These are phyloP conservation scores for Flaveria linearis DNA, from an alignment of 129 eudicot species.

Conservation along the genomic window DNA sequence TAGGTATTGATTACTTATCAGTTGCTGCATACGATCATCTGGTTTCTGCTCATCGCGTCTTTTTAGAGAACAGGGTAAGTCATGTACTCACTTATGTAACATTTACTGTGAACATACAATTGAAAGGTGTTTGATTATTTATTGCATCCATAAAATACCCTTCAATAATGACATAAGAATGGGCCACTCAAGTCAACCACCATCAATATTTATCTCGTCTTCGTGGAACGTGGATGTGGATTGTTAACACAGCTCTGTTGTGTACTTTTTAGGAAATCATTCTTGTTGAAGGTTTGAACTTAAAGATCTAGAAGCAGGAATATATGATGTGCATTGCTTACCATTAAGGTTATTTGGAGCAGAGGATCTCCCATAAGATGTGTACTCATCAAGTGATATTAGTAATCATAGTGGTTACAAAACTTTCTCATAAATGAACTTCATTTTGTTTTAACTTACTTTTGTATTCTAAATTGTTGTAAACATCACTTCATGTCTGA, in stretches of 20 bases:
- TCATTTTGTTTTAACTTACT: background rate
- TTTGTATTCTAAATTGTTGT: background rate
- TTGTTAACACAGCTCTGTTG: background rate
- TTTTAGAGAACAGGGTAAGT: constrained; percentile 74
- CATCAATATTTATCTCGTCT: too few relatives aligned
- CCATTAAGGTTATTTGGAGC: constrained; percentile 77
- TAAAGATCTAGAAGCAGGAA: constrained; percentile 48
- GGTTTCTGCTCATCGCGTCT: constrained; percentile 78
- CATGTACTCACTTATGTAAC: background rate
- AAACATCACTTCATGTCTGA: background rate
- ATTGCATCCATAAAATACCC: background rate
- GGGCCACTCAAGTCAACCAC: background rate
- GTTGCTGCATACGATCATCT: constrained; percentile 68
- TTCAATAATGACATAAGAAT: background rate
- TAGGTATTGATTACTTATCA: constrained; percentile 89
- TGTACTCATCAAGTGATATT: constrained; percentile 56
- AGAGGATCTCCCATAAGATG: constrained; percentile 88
- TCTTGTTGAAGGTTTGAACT: constrained; percentile 85
- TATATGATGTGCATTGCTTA: constrained; percentile 73
- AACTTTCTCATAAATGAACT: background rate
- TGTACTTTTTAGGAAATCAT: constrained; percentile 56
- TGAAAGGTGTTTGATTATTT: background rate
- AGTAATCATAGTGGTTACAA: constrained; percentile 3
- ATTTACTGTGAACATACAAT: constrained; percentile 4
- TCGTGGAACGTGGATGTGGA: too few relatives aligned